Base-by-base conservation (phyloP, 2,329 filamentous ascomycete species). In the Colletotrichum sp. region DNA sequence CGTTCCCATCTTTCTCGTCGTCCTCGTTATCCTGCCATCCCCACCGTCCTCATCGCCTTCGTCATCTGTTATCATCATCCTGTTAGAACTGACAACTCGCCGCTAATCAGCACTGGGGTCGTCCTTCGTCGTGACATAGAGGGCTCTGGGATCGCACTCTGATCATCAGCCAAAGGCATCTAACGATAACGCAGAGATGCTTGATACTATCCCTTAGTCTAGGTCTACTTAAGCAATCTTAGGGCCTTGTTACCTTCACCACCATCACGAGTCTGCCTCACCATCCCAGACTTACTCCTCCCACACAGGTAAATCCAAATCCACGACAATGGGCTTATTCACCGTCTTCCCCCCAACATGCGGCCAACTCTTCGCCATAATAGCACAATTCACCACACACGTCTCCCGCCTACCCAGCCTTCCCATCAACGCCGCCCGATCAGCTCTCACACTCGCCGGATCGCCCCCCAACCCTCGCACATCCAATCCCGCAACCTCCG, bases 271-370 rank as follows among this genome's bases (percentile, higher is more conserved):
- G 8, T 18, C 36, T 43, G 18, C 36, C 16, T 18, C 36, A 16
- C 16, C 38, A 43, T n/a, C 38, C 38, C 18, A 48, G 43, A 52
- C n/a, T 8, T 52, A 52, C n/a, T 52, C 43, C 1, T 83, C 81
- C 87, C 88, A 91, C 24, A 93, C 86, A 0, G 93, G 93, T 76
- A 97, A 85, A 78, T 96, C 92, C 34, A 98, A 81, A 82, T 98
- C 95, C 15, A 98, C 92, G n/a, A 98, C 93, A 78, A 98, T 93
- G 24, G 95, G 93, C 82, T 96, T 94, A 83, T 96, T 92, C 84
- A 94, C 92, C 77, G 84, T 88, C 82, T 93, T 94, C 18, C 91
- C 91, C 3, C 87, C 89, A 2, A 79, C 80, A 77, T 94, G 92
- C 66, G 93, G 93, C 84, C 91, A 93, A 76, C 90, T 92, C 26